A percentile compares a stretch with the other conserved stretches of the same genome.
Conservation (phyloP, 129 eudicot species). For the Helichrysum umbraculigerum region DNA sequence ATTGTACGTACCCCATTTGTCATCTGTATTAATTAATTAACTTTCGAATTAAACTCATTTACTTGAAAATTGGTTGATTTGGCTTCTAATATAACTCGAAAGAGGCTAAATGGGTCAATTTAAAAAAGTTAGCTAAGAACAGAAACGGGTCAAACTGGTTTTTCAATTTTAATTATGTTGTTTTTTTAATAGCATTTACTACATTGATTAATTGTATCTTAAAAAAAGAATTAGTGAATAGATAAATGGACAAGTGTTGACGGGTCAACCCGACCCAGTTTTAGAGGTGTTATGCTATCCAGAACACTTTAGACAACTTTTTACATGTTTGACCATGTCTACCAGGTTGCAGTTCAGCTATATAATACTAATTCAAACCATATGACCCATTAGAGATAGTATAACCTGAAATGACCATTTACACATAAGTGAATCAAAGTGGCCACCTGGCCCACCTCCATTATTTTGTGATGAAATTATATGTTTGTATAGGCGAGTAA, state of each 20-base stretch:
- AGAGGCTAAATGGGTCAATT: not conserved
- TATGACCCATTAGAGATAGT: not conserved
- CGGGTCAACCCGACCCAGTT: not conserved
- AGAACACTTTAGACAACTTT: not conserved
- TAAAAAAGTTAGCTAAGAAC: not conserved
- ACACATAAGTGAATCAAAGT: not conserved
- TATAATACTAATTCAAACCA: not conserved
- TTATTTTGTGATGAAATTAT: not conserved
- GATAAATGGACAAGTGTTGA: not conserved
- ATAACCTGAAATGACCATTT: not conserved
- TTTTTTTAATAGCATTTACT: not conserved
- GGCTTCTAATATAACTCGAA: not conserved
- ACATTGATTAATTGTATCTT: not conserved
- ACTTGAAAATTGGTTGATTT: not conserved
- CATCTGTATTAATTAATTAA: not conserved
- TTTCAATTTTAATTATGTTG: too few species aligned
- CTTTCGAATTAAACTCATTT: not conserved
- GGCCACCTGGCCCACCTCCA: conserved; percentile 5
- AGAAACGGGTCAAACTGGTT: too few species aligned
- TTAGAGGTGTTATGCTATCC: not conserved
- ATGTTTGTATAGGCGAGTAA: not conserved
- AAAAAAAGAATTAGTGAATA: not conserved
- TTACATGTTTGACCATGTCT: not conserved
- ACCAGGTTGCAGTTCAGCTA: not conserved
- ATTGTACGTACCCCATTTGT: conserved; percentile 52